Evolutionary conservation across 768 basidiomycete species (phyloP), one percentile per base, ranked within the genome.

Genomic region (Leccinum barrowsii): DNA sequence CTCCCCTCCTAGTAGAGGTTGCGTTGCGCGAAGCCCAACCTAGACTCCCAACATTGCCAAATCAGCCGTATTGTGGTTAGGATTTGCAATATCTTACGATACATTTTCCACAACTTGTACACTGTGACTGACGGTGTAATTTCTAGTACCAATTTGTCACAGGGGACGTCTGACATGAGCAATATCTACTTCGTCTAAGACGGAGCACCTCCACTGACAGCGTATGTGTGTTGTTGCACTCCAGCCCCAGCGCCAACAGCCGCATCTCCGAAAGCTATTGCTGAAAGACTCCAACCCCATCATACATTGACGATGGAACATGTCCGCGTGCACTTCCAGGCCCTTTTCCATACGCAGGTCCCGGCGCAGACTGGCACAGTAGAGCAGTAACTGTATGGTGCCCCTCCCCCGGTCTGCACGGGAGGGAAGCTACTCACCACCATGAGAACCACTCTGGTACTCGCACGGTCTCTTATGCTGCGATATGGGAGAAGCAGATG

Each of bases 251-350:
- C 42, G 13, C 59, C 65, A 35, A 72, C 61, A 30, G 22, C 60
- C 70, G 24, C 24, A 72, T 74, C 47, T 66, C 72, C 55, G 71
- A 69, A 49, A 74, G 67, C 3, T 73, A 67, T 22, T 69, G 63
- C 51, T 73, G 69, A 34, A 74, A 48, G 8, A 49, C 30, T 46
- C 61, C 66, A 15, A 68, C 62, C 19, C 60, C 59, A 19, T 72
- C 68, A 35, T 68, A 68, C 8, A 51, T 56, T 17, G 62, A 32
- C 32, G 32, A 32, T 32, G 32, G 15, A 40, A 10, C 49, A 34
- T 71, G 70, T 24, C 59, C 66, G 52, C 52, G 62, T n/a, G 30
- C 66, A 54, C 64, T 70, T 10, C 64, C 70, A 5, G 58, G 63
- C 21, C 60, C 63, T 19, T 65, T 65, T 19, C 52, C 62, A 4